Percentiles rank a stretch among this genome's conserved stretches.
Conservation (phyloP, 805 yeast species). For the Saccharomycopsis sp. region DNA sequence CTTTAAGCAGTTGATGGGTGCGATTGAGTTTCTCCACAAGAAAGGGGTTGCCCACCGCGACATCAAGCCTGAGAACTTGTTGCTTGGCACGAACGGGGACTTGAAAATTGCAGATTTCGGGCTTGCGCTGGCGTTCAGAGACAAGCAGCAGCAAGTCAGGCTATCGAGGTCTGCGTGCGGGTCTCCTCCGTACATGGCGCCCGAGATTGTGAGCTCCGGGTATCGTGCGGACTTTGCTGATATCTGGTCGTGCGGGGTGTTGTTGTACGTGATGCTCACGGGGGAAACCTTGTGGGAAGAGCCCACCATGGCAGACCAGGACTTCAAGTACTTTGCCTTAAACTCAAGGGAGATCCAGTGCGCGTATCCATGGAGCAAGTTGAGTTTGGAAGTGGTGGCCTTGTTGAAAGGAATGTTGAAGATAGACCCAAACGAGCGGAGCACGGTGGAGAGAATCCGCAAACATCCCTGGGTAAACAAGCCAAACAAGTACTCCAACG, state of each 20-base stretch:
- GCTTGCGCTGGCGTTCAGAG: conserved; percentile 51
- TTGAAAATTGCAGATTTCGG: conserved; percentile 75
- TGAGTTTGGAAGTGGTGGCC: conserved; percentile 41
- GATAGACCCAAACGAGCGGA: conserved; percentile 38
- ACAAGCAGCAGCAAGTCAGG: conserved; percentile 38
- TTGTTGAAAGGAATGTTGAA: conserved; percentile 45
- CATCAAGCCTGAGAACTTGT: conserved; percentile 60
- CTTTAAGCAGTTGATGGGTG: conserved; percentile 55
- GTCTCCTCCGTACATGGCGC: conserved; percentile 73
- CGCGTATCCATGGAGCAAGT: conserved; percentile 45
- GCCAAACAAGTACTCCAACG: conserved; percentile 35
- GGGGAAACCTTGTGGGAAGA: conserved; percentile 71
- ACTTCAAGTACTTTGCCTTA: conserved; percentile 33
- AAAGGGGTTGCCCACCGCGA: conserved; percentile 62
- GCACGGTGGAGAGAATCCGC: conserved; percentile 33
- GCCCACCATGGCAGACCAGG: conserved; percentile 45
- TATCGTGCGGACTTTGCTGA: conserved; percentile 54
- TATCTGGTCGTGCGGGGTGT: conserved; percentile 63
- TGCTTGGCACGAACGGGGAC: conserved; percentile 55
- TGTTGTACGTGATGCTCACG: conserved; percentile 49
- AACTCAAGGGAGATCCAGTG: conserved; percentile 34
- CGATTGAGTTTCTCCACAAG: conserved; percentile 50
- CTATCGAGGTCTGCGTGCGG: conserved; percentile 51
- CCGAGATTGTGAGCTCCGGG: conserved; percentile 46
- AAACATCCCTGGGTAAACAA: conserved; percentile 49